Percentiles rank a stretch among this genome's conserved stretches.
Conservation (phyloP, 2,329 filamentous ascomycete genomes). For the Proliferodiscus dingleyae region DNA sequence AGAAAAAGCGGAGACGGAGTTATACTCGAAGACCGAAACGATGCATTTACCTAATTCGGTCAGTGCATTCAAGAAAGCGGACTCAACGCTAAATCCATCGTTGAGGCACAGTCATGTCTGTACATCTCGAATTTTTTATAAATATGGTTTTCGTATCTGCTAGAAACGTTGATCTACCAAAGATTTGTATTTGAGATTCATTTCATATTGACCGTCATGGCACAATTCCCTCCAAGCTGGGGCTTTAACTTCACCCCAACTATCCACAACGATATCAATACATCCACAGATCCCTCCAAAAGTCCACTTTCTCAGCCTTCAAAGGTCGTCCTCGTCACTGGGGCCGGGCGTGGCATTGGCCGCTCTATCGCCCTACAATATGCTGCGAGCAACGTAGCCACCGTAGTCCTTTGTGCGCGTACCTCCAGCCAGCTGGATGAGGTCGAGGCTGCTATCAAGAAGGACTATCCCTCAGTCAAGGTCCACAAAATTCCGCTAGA, state of each 20-base stretch:
- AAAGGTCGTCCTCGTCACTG: background rate
- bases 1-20: no score
- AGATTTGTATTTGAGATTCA: no score
- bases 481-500: conserved; percentile 7
- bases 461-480: background rate
- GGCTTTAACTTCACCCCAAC: conserved; percentile 5
- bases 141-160: no score
- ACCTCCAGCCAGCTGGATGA: conserved; percentile 7
- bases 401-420: conserved; percentile 10
- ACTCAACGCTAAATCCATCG: no score
- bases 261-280: conserved; percentile 3
- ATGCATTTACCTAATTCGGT: no score
- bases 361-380: conserved; percentile 52
- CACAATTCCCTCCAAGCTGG: background rate
- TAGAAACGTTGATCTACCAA: no score
- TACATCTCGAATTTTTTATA: no score
- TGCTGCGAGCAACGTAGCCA: conserved; percentile 60
- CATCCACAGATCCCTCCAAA: conserved; percentile 4
- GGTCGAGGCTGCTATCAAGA: conserved; percentile 2
- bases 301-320: conserved; percentile 2
- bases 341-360: conserved; percentile 57
- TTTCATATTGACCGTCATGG: background rate
- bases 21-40: no score
- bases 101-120: no score
- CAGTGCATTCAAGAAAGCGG: no score